Evolutionary conservation across 2,329 filamentous ascomycete genomes (phyloP).

Genomic region (Knoxdaviesia capensis): DNA sequence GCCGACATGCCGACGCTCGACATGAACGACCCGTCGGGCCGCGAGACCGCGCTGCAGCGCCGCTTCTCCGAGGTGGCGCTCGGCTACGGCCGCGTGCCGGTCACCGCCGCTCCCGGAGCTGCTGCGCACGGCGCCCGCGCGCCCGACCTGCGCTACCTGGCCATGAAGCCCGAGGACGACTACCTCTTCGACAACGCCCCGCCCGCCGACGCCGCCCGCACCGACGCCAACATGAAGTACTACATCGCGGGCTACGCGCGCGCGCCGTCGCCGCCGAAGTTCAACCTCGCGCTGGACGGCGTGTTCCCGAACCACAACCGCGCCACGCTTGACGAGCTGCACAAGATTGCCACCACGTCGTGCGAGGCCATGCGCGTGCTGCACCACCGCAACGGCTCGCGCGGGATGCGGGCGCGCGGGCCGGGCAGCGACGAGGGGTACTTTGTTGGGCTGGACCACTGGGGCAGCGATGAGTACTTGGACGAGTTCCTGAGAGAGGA

Average conservation of each 20-base stretch:
- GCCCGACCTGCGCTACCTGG: no score
- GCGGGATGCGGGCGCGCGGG: no score
- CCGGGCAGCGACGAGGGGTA: no score
- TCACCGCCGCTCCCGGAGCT: no score
- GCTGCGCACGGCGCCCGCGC: no score
- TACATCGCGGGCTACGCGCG: conserved; percentile 19
- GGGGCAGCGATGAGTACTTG: no score
- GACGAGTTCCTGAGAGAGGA: no score
- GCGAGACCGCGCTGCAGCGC: not conserved
- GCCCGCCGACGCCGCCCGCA: conserved; percentile 17
- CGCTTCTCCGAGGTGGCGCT: conserved; percentile 3
- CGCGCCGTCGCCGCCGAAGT: conserved; percentile 19
- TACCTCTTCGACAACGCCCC: conserved; percentile 13
- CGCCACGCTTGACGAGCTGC: conserved; percentile 21
- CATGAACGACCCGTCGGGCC: conserved; percentile 1
- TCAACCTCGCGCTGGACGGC: no score
- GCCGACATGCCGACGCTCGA: not conserved
- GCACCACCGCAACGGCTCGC: conserved; percentile 11
- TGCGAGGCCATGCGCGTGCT: conserved; percentile 22
- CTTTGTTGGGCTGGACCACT: no score
- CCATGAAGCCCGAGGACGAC: no score
- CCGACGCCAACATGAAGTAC: no score
- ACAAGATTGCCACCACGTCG: conserved; percentile 22
- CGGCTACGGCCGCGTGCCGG: conserved; percentile 2
- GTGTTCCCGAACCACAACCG: conserved; percentile 22